phyloP scores from a whole-genome alignment of 768 basidiomycete species.

The Xerocomus brunneocitrinus region DNA sequence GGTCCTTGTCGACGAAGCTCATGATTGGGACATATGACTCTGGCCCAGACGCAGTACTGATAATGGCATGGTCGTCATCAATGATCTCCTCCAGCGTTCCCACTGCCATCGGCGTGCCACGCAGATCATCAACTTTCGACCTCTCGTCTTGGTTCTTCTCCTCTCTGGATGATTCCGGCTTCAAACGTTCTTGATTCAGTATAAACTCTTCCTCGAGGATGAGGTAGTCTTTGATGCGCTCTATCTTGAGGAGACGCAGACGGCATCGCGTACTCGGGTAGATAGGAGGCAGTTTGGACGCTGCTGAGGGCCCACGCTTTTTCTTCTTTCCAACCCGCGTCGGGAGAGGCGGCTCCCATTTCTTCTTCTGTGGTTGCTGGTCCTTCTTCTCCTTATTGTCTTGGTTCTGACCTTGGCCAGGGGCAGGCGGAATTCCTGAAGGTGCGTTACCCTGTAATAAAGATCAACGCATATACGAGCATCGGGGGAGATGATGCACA shows the following conservation, averaged over 20 bases:
- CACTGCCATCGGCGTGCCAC: slow-evolving; percentile 97
- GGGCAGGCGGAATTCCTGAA: slow-evolving; percentile 46
- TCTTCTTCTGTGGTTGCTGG: slow-evolving; percentile 65
- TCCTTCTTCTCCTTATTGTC: slow-evolving; percentile 40
- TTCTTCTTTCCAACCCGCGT: slow-evolving; percentile 98
- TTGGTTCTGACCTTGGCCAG: slow-evolving; percentile 45
- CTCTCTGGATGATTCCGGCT: slow-evolving; percentile 82
- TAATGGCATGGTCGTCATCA: slow-evolving; percentile 98
- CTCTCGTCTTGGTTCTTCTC: slow-evolving; percentile 96
- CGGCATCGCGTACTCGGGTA: slow-evolving; percentile 94
- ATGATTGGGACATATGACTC: slow-evolving; percentile 97
- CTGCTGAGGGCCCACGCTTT: slow-evolving; percentile 81
- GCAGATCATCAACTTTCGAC: slow-evolving; percentile 88
- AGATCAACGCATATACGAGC: slow-evolving; percentile 3
- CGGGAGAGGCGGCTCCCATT: slow-evolving; percentile 97
- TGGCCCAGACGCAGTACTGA: slow-evolving; percentile 89
- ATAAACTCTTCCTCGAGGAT: slow-evolving; percentile 94
- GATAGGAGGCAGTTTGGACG: slow-evolving; percentile 88
- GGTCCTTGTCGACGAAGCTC: slow-evolving; percentile 97
- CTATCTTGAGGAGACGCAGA: slow-evolving; percentile 91
- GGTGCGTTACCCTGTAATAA: slow-evolving; percentile 66
- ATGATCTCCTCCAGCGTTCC: slow-evolving; percentile 97
- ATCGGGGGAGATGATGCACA: slow-evolving; percentile 5
- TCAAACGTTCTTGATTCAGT: slow-evolving; percentile 85
- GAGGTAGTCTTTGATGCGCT: slow-evolving; percentile 97